Evolutionary conservation across 768 basidiomycete genomes (phyloP).

Genomic region (Leccinum longicurvipes): DNA sequence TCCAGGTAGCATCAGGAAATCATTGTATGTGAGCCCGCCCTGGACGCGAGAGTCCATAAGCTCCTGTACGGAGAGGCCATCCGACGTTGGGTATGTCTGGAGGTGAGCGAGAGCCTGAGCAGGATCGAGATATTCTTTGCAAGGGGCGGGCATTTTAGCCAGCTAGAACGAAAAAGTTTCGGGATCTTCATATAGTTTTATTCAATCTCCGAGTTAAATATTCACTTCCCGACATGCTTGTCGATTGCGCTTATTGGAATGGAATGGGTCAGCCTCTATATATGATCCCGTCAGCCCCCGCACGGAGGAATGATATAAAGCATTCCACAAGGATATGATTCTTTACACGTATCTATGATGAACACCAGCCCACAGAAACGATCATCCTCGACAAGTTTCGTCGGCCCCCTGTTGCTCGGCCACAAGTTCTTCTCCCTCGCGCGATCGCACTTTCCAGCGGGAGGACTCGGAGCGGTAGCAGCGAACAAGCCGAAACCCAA

Average conservation of each 20-base stretch:
- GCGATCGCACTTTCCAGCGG: constrained; percentile 18
- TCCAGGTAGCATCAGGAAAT: constrained; percentile 91
- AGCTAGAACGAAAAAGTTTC: constrained; percentile 1
- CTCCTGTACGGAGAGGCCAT: constrained; percentile 83
- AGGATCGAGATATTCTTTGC: constrained; percentile 55
- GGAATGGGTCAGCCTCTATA: no score
- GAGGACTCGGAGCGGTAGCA: constrained; percentile 7
- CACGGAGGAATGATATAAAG: constrained; percentile 7
- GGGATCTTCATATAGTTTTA: not conserved
- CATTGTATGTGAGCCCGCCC: constrained; percentile 97
- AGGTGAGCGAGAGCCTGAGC: constrained; percentile 74
- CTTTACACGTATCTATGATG: constrained; percentile 1
- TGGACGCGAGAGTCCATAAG: constrained; percentile 85
- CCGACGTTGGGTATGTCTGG: constrained; percentile 59
- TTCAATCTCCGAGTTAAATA: constrained; percentile 21
- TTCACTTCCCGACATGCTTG: no score
- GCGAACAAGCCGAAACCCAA: constrained; percentile 11
- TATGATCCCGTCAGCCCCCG: constrained; percentile 14
- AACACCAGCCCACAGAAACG: constrained; percentile 9
- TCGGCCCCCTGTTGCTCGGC: constrained; percentile 17
- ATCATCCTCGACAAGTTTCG: constrained; percentile 3
- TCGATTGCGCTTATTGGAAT: no score
- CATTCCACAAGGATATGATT: no score
- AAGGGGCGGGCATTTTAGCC: constrained; percentile 35
- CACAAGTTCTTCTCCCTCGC: constrained; percentile 18